Evolutionary conservation across 495 filamentous ascomycete species (phyloP), one percentile per base, ranked within the genome.

Genomic region (Penicillium roqueforti): DNA sequence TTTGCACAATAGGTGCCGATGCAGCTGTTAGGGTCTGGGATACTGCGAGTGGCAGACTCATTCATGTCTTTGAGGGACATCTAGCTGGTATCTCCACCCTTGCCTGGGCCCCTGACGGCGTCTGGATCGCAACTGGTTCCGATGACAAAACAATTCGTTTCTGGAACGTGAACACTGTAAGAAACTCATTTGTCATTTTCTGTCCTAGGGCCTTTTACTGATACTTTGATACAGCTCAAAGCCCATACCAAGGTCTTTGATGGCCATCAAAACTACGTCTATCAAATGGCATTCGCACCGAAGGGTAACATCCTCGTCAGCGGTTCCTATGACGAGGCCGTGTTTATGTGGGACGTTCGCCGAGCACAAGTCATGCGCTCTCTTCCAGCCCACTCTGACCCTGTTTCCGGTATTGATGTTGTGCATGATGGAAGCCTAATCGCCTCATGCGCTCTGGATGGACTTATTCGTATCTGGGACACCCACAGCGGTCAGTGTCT

Each of bases 181-280:
- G 79, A 22, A 18, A 5, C 41, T 4, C 3, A 3, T 32, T 9
- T 13, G 3, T 11, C 16, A 3, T 49, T 28, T 10, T 14, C 16
- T 25, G 70, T 72, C 25, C 22, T 44, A 25, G 11, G 22, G 36
- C 16, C 37, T 41, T n/a, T 48, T 47, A 18, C 19, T 60, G 37
- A 11, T 19, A 37, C 11, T 39, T 23, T 20, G 31, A 22, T 55
- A 57, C 47, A 75, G 76, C 85, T 76, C 58, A 81, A 85, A 78
- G 65, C 86, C 58, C 76, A 86, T 68, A 72, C 80, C 0, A 74
- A 71, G 20, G 83, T 87, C 7, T 77, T 97, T 57, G 69, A 84
- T 28, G 92, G 93, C 38, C 93, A 98, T 66, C 92, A 97, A 66
- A 97, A 92, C 66, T 97, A 96, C 74, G 85, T 98, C 40, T 96